Conservation (phyloP, 2,329 filamentous ascomycete genomes). For the Botrytis aclada region DNA sequence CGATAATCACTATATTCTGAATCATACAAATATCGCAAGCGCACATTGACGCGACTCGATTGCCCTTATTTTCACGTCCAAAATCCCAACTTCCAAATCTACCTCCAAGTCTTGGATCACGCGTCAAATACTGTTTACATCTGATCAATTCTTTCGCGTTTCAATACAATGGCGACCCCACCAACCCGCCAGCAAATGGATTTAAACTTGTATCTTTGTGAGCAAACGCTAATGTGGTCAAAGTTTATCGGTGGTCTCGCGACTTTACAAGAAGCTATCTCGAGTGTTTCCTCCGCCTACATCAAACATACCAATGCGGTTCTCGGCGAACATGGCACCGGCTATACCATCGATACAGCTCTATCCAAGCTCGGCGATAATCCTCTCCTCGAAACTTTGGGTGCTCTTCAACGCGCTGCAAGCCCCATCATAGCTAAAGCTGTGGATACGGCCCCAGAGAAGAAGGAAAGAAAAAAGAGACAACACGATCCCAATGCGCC, state of each 20-base stretch:
- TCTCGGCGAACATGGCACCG: constrained; percentile 59
- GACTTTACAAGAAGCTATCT: constrained; percentile 75
- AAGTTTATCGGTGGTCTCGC: constrained; percentile 76
- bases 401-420: constrained; percentile 37
- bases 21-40: neutral
- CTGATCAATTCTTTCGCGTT: constrained; percentile 19
- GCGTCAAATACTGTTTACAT: constrained; percentile 33
- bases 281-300: constrained; percentile 78
- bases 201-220: constrained; percentile 24
- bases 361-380: constrained; percentile 47
- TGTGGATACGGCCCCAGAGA: constrained; percentile 55
- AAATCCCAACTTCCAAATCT: constrained; percentile 22
- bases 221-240: constrained; percentile 32
- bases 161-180: constrained; percentile 19
- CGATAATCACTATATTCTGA: neutral
- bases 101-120: constrained; percentile 25
- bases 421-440: constrained; percentile 43
- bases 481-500: constrained; percentile 89
- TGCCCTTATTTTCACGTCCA: constrained; percentile 20
- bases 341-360: constrained; percentile 43
- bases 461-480: constrained; percentile 88
- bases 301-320: constrained; percentile 85
- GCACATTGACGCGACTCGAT: constrained; percentile 27
- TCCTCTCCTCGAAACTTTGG: constrained; percentile 38
- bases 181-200: constrained; percentile 23